Evolutionary conservation across 192 early-diverging fungal species (phyloP).

Genomic region (Rhizophagus prolifer): DNA sequence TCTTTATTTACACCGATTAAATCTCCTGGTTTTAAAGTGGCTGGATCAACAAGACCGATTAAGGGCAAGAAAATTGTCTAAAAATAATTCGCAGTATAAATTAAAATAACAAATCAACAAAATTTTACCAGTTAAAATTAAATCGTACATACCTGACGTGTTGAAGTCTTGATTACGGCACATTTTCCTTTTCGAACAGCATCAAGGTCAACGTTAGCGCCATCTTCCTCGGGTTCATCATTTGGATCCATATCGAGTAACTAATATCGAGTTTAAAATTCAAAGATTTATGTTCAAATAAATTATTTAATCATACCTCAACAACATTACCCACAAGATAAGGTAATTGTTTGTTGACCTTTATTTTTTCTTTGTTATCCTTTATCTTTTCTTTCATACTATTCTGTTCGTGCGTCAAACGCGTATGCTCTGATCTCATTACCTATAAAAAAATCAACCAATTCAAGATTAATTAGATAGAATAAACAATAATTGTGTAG

Average conservation of each 20-base stretch:
- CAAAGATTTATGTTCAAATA: neutral
- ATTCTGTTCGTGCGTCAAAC: conserved; percentile 86
- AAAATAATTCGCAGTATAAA: neutral
- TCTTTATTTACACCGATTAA: conserved; percentile 99
- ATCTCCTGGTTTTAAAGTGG: conserved; percentile 90
- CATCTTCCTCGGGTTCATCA: conserved; percentile 90
- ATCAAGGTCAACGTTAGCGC: conserved; percentile 90
- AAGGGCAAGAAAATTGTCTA: conserved; percentile 96
- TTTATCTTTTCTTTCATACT: conserved; percentile 91
- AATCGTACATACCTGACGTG: conserved; percentile 69
- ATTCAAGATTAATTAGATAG: neutral
- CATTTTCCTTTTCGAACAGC: conserved; percentile 93
- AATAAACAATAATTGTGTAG: neutral
- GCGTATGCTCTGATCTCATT: conserved; percentile 87
- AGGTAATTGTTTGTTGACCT: conserved; percentile 95
- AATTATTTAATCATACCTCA: conserved; percentile 61
- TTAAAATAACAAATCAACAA: neutral
- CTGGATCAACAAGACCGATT: conserved; percentile 91
- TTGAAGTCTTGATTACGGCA: conserved; percentile 95
- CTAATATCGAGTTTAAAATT: conserved; percentile 32
- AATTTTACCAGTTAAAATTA: neutral
- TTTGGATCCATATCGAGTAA: conserved; percentile 90
- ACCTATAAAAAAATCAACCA: conserved; percentile 45
- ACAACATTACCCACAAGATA: conserved; percentile 96
- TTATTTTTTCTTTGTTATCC: conserved; percentile 98